Evolutionary conservation across 1,284 basidiomycete genomes (phyloP).

Genomic region (Trametes pubescens): DNA sequence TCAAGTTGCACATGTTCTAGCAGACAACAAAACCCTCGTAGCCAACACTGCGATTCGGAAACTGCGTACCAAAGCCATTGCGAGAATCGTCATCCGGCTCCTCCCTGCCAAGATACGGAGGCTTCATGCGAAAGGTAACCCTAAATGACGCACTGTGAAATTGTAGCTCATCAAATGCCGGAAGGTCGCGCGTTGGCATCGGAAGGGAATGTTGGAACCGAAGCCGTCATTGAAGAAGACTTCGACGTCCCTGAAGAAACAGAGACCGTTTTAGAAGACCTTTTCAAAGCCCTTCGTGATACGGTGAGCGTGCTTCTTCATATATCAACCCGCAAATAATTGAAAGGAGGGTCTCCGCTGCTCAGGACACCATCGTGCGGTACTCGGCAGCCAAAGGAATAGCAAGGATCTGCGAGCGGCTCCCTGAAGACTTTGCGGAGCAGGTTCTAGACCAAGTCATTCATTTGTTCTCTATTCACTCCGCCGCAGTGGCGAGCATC

Average conservation of each 20-base stretch:
- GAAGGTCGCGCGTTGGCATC: conserved; percentile 33
- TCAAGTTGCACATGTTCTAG: conserved; percentile 52
- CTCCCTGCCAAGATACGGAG: conserved; percentile 57
- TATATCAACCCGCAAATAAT: background rate
- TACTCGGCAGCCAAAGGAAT: conserved; percentile 96
- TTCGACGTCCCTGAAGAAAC: conserved; percentile 82
- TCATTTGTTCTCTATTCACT: conserved; percentile 73
- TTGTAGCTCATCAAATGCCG: background rate
- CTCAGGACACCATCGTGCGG: conserved; percentile 92
- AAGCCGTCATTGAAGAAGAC: conserved; percentile 45
- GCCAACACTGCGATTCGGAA: conserved; percentile 75
- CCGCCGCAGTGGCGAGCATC: conserved; percentile 62
- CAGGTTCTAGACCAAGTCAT: conserved; percentile 88
- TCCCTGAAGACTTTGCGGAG: conserved; percentile 77
- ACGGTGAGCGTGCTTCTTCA: conserved; percentile 58
- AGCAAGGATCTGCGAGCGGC: conserved; percentile 83
- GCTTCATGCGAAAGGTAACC: conserved; percentile 52
- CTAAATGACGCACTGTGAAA: background rate
- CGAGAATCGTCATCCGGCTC: conserved; percentile 68
- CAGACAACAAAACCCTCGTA: conserved; percentile 49
- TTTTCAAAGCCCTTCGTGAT: conserved; percentile 84
- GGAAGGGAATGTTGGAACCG: background rate
- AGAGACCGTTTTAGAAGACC: conserved; percentile 77
- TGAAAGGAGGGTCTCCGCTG: background rate
- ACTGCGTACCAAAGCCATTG: conserved; percentile 67